phyloP scores from a whole-genome alignment of 2,329 filamentous ascomycete genomes.

The Ceratocystis harringtonii region DNA sequence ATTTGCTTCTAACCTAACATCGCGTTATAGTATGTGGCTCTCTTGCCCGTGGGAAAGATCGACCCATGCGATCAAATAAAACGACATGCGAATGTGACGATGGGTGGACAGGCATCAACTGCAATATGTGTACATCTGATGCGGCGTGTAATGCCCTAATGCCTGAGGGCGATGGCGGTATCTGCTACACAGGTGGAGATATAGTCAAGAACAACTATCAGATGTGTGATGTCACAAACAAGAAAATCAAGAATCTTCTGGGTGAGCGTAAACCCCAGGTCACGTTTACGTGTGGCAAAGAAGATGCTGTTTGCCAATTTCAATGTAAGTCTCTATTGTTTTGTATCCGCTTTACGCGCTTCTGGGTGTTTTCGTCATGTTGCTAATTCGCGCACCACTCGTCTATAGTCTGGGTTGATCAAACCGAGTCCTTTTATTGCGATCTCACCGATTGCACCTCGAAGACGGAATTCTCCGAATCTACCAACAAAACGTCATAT shows the following conservation, averaged over 20 bases:
- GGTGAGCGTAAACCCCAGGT: slow-evolving; percentile 79
- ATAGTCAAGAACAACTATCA: slow-evolving; percentile 92
- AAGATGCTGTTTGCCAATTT: slow-evolving; percentile 70
- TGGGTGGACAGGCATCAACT: slow-evolving; percentile 94
- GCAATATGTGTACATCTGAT: slow-evolving; percentile 81
- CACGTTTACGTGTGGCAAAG: slow-evolving; percentile 77
- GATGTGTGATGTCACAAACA: slow-evolving; percentile 94
- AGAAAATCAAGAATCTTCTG: slow-evolving; percentile 77
- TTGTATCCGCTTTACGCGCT: background rate
- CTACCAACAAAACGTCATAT: slow-evolving; percentile 70
- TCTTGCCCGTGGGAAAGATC: slow-evolving; percentile 62
- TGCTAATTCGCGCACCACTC: background rate
- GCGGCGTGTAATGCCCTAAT: slow-evolving; percentile 78
- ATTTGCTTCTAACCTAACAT: slow-evolving; percentile 5
- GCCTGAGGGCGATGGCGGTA: slow-evolving; percentile 63
- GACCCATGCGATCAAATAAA: slow-evolving; percentile 52
- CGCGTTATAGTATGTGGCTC: slow-evolving; percentile 61
- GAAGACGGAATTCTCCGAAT: slow-evolving; percentile 48
- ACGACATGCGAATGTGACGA: slow-evolving; percentile 72
- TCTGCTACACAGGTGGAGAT: slow-evolving; percentile 84
- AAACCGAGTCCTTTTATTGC: slow-evolving; percentile 92
- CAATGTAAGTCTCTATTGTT: slow-evolving; percentile 49
- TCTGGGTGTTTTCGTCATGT: background rate
- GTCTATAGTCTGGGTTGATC: slow-evolving; percentile 76
- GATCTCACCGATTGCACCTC: slow-evolving; percentile 69